Evolutionary conservation across 2,329 filamentous ascomycete species (phyloP).

Genomic region (Aspergillus udagawae): DNA sequence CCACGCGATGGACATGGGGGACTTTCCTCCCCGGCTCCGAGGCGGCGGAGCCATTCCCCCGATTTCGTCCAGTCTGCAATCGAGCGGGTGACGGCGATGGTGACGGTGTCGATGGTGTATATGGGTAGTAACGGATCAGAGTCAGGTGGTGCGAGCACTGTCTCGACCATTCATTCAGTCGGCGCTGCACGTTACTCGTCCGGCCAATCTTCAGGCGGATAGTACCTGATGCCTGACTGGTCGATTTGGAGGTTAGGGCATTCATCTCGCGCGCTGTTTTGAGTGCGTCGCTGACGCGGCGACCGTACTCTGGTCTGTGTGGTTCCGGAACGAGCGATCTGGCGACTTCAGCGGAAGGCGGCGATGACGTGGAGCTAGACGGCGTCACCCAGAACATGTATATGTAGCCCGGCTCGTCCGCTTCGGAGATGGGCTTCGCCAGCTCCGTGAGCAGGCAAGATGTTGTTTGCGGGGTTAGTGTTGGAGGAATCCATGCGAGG

Average conservation of each 20-base stretch:
- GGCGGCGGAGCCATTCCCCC: constrained; percentile 8
- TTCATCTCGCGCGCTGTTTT: constrained; percentile 34
- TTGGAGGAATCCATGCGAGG: constrained; percentile 65
- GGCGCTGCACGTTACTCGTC: constrained; percentile 77
- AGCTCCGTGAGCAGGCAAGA: constrained; percentile 73
- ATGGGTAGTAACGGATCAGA: constrained; percentile 87
- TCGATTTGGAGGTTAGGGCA: constrained; percentile 27
- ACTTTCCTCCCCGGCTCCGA: constrained; percentile 58
- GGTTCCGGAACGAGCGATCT: constrained; percentile 56
- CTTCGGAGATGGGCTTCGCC: constrained; percentile 65
- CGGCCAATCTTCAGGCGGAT: constrained; percentile 65
- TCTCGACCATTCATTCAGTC: constrained; percentile 87
- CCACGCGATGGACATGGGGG: constrained; percentile 80
- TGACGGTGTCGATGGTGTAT: constrained; percentile 41
- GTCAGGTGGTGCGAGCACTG: constrained; percentile 90
- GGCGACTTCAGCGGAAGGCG: constrained; percentile 56
- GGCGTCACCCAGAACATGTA: constrained; percentile 98
- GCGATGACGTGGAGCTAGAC: constrained; percentile 47
- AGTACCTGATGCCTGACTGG: constrained; percentile 48
- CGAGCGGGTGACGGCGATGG: constrained; percentile 11
- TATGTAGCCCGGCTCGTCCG: constrained; percentile 84
- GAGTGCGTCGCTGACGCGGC: constrained; percentile 35
- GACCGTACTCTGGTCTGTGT: constrained; percentile 21
- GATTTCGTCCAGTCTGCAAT: background rate
- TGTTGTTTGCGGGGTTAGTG: constrained; percentile 63